phyloP scores from a whole-genome alignment of 306 rosid species.

The Parietaria judaica region DNA sequence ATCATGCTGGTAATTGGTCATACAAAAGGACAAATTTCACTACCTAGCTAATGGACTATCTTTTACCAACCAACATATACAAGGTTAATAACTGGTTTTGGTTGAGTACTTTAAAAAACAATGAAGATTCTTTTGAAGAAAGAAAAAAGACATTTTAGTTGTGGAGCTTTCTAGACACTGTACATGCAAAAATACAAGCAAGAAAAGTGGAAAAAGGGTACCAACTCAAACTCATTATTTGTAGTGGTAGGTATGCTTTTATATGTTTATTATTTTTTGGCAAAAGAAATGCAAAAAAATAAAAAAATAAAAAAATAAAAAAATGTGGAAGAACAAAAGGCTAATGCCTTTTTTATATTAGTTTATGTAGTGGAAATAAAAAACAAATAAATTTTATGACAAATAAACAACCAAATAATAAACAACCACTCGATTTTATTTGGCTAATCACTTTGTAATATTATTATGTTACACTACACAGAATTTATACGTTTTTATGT shows the following conservation, averaged over 20 bases:
- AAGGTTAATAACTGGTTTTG: not conserved
- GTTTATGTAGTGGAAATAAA: not conserved
- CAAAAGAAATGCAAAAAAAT: not conserved
- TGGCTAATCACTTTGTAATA: too few species aligned
- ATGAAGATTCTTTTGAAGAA: not conserved
- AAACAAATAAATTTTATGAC: not conserved
- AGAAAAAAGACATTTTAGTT: not conserved
- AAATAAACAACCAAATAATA: too few species aligned
- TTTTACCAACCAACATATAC: not conserved
- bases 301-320: not conserved
- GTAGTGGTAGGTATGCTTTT: not conserved
- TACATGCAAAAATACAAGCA: not conserved
- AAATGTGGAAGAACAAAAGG: not conserved
- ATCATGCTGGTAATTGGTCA: not conserved
- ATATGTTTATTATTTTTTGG: not conserved
- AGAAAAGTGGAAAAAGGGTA: not conserved
- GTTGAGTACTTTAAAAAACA: not conserved
- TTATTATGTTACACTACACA: too few species aligned
- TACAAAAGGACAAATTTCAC: not conserved
- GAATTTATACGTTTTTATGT: too few species aligned
- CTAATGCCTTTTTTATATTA: not conserved
- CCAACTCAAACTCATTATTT: not conserved
- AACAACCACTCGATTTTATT: too few species aligned
- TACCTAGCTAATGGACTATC: not conserved
- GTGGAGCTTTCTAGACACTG: slow-evolving; percentile 5